Percentiles rank a stretch among this genome's conserved stretches.
phyloP scores from a whole-genome alignment of 192 early-diverging fungal species.

The Coemansia sp. region DNA sequence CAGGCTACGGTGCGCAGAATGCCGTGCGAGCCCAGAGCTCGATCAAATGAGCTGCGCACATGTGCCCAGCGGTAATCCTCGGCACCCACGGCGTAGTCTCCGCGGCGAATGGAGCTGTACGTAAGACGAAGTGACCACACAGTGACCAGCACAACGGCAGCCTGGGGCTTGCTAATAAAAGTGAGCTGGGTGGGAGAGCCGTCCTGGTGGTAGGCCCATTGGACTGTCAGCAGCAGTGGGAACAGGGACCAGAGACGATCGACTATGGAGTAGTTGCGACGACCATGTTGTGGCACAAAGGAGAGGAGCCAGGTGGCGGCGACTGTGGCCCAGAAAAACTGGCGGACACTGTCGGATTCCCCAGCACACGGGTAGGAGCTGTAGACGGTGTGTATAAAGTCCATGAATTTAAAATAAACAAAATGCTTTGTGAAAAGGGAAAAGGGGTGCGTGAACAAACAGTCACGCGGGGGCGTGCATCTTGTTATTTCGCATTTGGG shows the following conservation, averaged over 20 bases:
- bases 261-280: slow-evolving; percentile 54
- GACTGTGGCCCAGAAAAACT: slow-evolving; percentile 27
- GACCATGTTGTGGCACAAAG: slow-evolving; percentile 12
- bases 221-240: slow-evolving; percentile 60
- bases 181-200: background rate
- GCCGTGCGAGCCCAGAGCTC: background rate
- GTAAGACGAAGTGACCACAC: slow-evolving; percentile 75
- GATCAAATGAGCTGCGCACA: slow-evolving; percentile 23
- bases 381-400: background rate
- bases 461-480: background rate
- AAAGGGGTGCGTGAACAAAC: background rate
- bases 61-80: slow-evolving; percentile 79
- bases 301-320: slow-evolving; percentile 15
- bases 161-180: slow-evolving; percentile 23
- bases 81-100: slow-evolving; percentile 62
- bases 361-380: slow-evolving; percentile 4
- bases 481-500: too few relatives aligned
- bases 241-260: slow-evolving; percentile 78
- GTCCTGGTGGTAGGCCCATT: slow-evolving; percentile 50
- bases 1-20: slow-evolving; percentile 49
- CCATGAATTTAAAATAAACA: background rate
- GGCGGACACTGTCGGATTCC: background rate
- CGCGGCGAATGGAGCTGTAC: slow-evolving; percentile 75
- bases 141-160: slow-evolving; percentile 50
- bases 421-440: background rate